phyloP scores from a whole-genome alignment of 2,329 filamentous ascomycete species.

The Pestalotiopsis sp. region DNA sequence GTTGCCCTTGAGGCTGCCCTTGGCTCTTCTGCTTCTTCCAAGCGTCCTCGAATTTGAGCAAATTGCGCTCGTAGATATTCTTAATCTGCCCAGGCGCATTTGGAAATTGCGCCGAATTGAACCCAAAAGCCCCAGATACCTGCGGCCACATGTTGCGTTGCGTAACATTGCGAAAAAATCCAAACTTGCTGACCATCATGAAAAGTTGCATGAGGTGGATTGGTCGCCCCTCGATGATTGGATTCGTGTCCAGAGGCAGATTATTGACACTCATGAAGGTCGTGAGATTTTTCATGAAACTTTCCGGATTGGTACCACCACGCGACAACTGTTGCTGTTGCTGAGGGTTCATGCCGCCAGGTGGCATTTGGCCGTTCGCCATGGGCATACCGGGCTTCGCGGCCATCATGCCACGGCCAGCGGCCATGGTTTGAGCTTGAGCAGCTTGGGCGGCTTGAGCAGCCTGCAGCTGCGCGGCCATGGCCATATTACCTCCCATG shows the following conservation, averaged over 20 bases:
- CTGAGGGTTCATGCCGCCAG: constrained; percentile 50
- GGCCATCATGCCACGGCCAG: constrained; percentile 53
- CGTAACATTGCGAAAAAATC: constrained; percentile 76
- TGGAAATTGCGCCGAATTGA: constrained; percentile 65
- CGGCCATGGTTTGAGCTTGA: constrained; percentile 36
- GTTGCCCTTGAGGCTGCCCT: constrained; percentile 54
- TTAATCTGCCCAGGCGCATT: constrained; percentile 71
- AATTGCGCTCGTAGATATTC: constrained; percentile 73
- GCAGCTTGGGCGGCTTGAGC: constrained; percentile 19
- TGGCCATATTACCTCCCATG: constrained; percentile 39
- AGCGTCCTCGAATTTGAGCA: constrained; percentile 76
- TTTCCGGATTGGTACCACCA: constrained; percentile 58
- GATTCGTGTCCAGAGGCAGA: constrained; percentile 74
- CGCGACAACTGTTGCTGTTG: constrained; percentile 39
- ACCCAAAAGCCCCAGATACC: constrained; percentile 67
- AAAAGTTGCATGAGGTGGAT: constrained; percentile 80
- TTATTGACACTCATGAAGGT: constrained; percentile 77
- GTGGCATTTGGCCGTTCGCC: constrained; percentile 59
- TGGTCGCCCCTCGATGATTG: constrained; percentile 71
- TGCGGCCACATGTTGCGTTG: constrained; percentile 73
- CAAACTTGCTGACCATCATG: constrained; percentile 72
- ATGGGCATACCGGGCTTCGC: constrained; percentile 51
- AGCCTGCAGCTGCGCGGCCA: constrained; percentile 52
- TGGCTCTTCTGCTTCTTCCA: constrained; percentile 60
- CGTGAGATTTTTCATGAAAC: constrained; percentile 75